phyloP scores from a whole-genome alignment of 2,329 filamentous ascomycete genomes.

The Cryoendolithus antarcticus region DNA sequence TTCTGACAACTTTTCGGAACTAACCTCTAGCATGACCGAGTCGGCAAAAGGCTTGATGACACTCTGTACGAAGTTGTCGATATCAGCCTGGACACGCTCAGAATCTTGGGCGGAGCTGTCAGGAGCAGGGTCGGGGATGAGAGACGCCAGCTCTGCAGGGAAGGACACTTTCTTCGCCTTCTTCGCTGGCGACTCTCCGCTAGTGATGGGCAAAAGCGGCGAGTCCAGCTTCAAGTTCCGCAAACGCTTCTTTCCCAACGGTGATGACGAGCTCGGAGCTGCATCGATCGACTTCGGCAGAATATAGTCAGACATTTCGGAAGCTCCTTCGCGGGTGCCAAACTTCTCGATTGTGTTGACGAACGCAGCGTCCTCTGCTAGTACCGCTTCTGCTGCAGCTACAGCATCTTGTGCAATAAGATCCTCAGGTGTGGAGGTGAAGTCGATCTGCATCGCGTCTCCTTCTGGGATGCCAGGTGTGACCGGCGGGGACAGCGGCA shows the following conservation, averaged over 20 bases:
- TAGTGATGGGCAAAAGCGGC: constrained; percentile 30
- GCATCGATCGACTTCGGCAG: neutral
- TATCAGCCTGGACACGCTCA: constrained; percentile 16
- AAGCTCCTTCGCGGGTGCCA: neutral
- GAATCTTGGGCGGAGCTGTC: constrained; percentile 10
- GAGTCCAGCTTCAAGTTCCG: constrained; percentile 33
- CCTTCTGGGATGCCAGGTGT: constrained; percentile 19
- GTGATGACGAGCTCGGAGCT: constrained; percentile 11
- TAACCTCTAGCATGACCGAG: constrained; percentile 21
- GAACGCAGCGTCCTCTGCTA: constrained; percentile 19
- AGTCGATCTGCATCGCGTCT: constrained; percentile 14
- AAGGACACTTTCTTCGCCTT: constrained; percentile 30
- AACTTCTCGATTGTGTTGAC: neutral
- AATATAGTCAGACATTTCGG: constrained; percentile 1
- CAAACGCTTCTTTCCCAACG: constrained; percentile 21
- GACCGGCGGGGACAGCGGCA: constrained; percentile 31
- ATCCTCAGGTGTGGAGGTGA: constrained; percentile 19
- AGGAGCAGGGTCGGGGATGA: constrained; percentile 22
- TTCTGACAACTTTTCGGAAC: constrained; percentile 26
- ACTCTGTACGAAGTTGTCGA: constrained; percentile 23
- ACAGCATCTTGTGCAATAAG: constrained; percentile 18
- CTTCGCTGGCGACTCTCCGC: constrained; percentile 25
- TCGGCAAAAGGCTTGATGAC: constrained; percentile 25
- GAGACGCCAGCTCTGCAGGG: constrained; percentile 23
- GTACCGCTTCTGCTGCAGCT: constrained; percentile 18